Percentiles rank a stretch among this genome's conserved stretches.
These are phyloP conservation scores for Calonectria montana DNA, from an alignment of 2,329 filamentous ascomycete species.

Conservation along the genomic window DNA sequence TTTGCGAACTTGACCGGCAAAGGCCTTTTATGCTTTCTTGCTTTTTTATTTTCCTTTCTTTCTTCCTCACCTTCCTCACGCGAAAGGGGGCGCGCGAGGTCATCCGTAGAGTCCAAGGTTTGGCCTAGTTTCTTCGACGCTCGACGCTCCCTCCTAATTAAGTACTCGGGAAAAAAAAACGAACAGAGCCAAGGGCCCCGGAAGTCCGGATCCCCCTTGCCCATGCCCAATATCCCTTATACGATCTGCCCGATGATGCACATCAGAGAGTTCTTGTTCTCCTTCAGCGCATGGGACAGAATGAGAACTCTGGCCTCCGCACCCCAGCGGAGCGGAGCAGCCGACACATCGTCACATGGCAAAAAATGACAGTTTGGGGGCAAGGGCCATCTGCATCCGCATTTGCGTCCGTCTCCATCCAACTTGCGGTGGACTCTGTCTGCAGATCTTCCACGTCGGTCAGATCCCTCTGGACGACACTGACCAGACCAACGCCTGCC, in stretches of 20 bases:
- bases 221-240: conserved; percentile 7
- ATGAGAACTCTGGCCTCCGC: background rate
- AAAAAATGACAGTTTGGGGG: background rate
- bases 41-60: background rate
- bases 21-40: background rate
- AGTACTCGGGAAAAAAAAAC: background rate
- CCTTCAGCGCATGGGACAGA: background rate
- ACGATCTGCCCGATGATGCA: conserved; percentile 3
- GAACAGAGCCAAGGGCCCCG: background rate
- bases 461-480: background rate
- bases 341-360: conserved; percentile 7
- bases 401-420: background rate
- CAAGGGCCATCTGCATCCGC: background rate
- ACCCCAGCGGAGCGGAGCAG: background rate
- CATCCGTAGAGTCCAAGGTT: background rate
- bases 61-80: background rate
- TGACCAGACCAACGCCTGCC: background rate
- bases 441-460: conserved; percentile 2
- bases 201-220: background rate
- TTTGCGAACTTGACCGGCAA: background rate
- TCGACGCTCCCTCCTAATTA: background rate
- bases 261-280: conserved; percentile 1
- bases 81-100: background rate
- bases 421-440: conserved; percentile 7
- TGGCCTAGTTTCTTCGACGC: conserved; percentile 1